Base-by-base conservation (phyloP, 1,139 yeast species). In the Protomyces arabidopsidicola region DNA sequence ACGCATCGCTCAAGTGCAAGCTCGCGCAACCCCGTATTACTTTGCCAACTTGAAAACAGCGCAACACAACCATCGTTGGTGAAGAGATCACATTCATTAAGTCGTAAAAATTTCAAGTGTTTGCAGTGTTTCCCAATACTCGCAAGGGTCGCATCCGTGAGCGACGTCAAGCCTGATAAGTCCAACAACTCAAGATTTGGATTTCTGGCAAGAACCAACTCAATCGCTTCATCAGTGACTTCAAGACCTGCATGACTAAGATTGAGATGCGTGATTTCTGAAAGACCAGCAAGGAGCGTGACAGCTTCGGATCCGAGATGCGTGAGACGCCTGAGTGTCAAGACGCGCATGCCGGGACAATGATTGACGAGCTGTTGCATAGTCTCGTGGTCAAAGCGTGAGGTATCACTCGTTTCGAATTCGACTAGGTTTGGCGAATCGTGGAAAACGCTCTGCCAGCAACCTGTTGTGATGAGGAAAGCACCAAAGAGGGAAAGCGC, bases 401-500 rank as follows among this genome's bases (percentile, higher is more conserved):
- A 97, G 0, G 97, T 91, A 71, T 90, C 89, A 53, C 85, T 79
- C 16, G 93, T 74, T 69, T 86, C 87, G 69, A 93, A 83, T 20
- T 79, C 76, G 55, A 74, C 76, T 48, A 87, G 74, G 22, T 80
- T 74, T 0, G 75, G 72, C 1, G 84, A 84, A 67, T 79, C 75
- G 60, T 81, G 81, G 70, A 93, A 88, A 69, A 85, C 90, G 14
- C 78, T 81, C 68, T 82, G 83, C 98, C 98, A 93, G 65, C 84
- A 79, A 0, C 75, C 75, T 69, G 87, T 88, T 70, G 87, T 85
- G 55, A 93, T 84, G 68, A 93, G 77, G 71, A 93, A 93, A 0
- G 98, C 90, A 0, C 98, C 98, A 74, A 91, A 90, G 42, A 93
- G 76, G 16, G 81, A 76, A 9, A 91, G 68, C 12, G 81, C 77